Evolutionary conservation across 1,284 basidiomycete genomes (phyloP).

Genomic region (Mycena citricolor): DNA sequence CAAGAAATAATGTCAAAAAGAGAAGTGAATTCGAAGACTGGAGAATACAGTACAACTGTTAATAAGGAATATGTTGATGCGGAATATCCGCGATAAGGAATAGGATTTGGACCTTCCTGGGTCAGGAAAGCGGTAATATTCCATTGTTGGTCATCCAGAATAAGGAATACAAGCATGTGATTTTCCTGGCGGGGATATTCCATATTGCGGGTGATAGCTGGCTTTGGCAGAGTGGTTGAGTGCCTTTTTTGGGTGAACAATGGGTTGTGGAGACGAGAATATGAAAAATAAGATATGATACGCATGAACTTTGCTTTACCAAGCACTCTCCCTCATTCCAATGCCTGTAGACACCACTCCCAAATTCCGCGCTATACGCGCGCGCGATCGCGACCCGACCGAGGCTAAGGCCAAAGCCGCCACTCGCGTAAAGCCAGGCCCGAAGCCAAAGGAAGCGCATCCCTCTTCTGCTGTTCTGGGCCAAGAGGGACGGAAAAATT

Average conservation of each 20-base stretch:
- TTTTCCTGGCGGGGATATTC: constrained; percentile 1
- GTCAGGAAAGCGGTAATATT: constrained; percentile 11
- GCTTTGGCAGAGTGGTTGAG: too few relatives aligned
- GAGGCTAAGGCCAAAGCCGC: neutral
- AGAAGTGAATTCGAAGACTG: too few relatives aligned
- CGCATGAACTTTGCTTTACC: neutral
- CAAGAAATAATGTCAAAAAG: too few relatives aligned
- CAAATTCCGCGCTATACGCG: neutral
- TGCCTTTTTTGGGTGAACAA: too few relatives aligned
- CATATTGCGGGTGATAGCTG: constrained; percentile 1
- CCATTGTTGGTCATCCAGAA: constrained; percentile 6
- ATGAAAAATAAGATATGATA: too few relatives aligned
- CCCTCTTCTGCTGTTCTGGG: neutral
- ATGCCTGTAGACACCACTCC: neutral
- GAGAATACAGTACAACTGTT: too few relatives aligned
- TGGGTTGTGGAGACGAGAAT: too few relatives aligned
- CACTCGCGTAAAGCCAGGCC: constrained; percentile 12
- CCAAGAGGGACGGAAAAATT: constrained; percentile 6
- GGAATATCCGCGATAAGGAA: too few relatives aligned
- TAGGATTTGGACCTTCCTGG: too few relatives aligned
- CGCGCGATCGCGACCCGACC: neutral
- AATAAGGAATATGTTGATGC: too few relatives aligned
- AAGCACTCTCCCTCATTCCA: neutral
- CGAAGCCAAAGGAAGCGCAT: constrained; percentile 8
- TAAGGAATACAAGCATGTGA: constrained; percentile 7